Base-by-base conservation (phyloP, 179 eudicot species). In the Silene noctiflora region DNA sequence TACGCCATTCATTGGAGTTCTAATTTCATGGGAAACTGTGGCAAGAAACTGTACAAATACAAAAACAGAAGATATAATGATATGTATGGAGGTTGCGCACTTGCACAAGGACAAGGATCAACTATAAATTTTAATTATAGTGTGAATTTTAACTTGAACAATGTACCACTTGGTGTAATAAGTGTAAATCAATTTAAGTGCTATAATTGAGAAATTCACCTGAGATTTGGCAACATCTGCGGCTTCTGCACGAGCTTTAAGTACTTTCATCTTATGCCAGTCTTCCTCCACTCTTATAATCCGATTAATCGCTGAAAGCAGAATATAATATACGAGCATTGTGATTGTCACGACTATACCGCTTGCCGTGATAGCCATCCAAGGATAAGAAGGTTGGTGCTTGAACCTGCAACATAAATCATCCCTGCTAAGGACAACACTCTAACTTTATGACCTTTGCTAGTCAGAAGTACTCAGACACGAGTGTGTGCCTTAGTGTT, bases 31-130 rank as follows among this genome's bases (percentile, higher is more conserved):
- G 39, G 99, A 96, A 73, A 96, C 98, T 12, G 96, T 96, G 35
- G 99, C 99, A 55, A 96, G 96, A 84, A 96, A 96, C 99, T 95
- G 85, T n/a, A n/a, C n/a, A n/a, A n/a, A n/a, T n/a, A n/a, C n/a
- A n/a, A n/a, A n/a, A n/a, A n/a, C n/a, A n/a, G n/a, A n/a, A n/a
- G n/a, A n/a, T n/a, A n/a, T n/a, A n/a, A n/a, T n/a, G n/a, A n/a
- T n/a, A n/a, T n/a, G n/a, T n/a, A n/a, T n/a, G n/a, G n/a, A n/a
- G n/a, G n/a, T n/a, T n/a, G n/a, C n/a, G n/a, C n/a, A n/a, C n/a
- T n/a, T n/a, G n/a, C n/a, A n/a, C n/a, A n/a, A n/a, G n/a, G n/a
- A n/a, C n/a, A n/a, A n/a, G n/a, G n/a, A n/a, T n/a, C n/a, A n/a
- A n/a, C n/a, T n/a, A n/a, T n/a, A n/a, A n/a, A n/a, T n/a, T n/a